Evolutionary conservation across 73 alveolate genomes (phyloP).

Genomic region (Tetrahymena elliotti): DNA sequence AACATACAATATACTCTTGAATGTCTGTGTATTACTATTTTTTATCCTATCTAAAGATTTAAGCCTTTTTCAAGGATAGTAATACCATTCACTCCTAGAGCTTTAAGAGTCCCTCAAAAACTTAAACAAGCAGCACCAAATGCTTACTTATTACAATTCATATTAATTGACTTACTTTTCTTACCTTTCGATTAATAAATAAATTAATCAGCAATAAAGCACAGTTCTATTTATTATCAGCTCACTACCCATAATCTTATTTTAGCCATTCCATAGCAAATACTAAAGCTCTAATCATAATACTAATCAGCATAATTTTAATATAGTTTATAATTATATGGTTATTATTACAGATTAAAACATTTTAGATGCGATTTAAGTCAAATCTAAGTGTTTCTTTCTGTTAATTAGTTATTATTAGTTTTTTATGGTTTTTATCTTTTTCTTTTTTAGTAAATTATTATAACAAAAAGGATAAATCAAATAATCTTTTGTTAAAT

Average conservation of each 20-base stretch:
- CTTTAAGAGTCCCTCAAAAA: background rate
- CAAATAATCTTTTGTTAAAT: background rate
- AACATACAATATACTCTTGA: background rate
- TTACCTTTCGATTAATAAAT: background rate
- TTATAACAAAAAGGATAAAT: too few relatives aligned
- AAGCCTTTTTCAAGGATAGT: background rate
- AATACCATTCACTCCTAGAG: background rate
- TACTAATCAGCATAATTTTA: background rate
- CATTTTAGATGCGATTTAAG: background rate
- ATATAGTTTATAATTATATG: background rate
- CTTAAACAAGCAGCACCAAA: background rate
- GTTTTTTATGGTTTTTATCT: background rate
- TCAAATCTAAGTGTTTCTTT: background rate
- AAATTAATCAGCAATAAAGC: background rate
- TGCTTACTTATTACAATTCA: background rate
- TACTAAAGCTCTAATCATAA: background rate
- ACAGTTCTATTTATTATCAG: background rate
- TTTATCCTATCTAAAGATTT: background rate
- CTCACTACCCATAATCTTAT: background rate
- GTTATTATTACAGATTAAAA: background rate
- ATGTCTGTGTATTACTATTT: background rate
- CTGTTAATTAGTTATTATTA: background rate
- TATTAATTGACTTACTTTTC: background rate
- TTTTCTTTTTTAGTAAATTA: background rate
- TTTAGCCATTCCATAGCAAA: background rate